Percentiles rank a stretch among this genome's conserved stretches.
Evolutionary conservation across 2,329 filamentous ascomycete species (phyloP).

Genomic region (Drechslerella coelobrocha): DNA sequence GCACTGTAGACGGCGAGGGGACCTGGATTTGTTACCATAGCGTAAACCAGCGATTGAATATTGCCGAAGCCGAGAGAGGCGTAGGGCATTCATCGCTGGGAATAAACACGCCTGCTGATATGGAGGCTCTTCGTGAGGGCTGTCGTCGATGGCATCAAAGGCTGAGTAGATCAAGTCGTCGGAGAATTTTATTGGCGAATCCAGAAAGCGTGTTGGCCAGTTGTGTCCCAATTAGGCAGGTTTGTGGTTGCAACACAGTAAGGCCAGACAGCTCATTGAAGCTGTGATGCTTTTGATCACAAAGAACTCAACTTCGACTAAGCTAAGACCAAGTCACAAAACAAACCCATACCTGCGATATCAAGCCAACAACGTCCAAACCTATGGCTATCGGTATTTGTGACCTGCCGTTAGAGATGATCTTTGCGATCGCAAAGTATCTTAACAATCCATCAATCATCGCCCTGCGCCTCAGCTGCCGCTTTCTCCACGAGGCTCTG

Average conservation of each 20-base stretch:
- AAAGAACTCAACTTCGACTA: too few species aligned
- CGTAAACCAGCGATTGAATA: slow-evolving; percentile 19
- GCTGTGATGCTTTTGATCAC: too few species aligned
- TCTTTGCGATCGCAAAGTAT: background rate
- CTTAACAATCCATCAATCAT: slow-evolving; percentile 5
- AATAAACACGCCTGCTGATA: slow-evolving; percentile 16
- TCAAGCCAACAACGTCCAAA: too few species aligned
- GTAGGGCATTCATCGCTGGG: slow-evolving; percentile 35
- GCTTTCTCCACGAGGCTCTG: background rate
- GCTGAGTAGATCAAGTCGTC: slow-evolving; percentile 3
- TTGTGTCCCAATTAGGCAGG: slow-evolving; percentile 18
- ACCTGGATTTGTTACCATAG: slow-evolving; percentile 20
- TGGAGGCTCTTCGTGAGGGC: background rate
- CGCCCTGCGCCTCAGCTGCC: slow-evolving; percentile 11
- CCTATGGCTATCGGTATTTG: slow-evolving; percentile 2
- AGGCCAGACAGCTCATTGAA: slow-evolving; percentile 31
- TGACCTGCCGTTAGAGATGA: slow-evolving; percentile 12
- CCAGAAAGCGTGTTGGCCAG: slow-evolving; percentile 5
- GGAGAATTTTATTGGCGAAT: slow-evolving; percentile 24
- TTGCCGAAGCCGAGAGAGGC: slow-evolving; percentile 24
- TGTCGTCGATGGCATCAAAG: slow-evolving; percentile 23
- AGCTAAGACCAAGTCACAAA: too few species aligned
- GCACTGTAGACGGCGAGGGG: background rate
- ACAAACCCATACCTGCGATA: background rate
- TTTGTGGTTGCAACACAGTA: slow-evolving; percentile 37